Evolutionary conservation across 2,329 filamentous ascomycete genomes (phyloP), one percentile per base, ranked within the genome.

Genomic region (Colletotrichum tropicale): DNA sequence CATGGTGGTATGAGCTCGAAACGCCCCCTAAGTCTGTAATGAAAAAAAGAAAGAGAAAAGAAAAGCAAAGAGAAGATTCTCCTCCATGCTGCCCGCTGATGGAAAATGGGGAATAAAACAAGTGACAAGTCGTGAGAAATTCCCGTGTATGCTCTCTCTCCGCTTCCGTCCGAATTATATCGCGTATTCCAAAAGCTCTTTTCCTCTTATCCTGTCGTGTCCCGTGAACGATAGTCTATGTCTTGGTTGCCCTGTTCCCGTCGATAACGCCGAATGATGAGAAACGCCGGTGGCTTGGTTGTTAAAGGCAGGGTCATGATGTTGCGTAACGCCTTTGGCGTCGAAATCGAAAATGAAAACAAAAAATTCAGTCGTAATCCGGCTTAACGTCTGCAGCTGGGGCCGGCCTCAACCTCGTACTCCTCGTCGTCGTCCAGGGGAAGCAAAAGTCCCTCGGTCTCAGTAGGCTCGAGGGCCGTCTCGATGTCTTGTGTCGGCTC

Each of bases 401-500:
- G 69, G n/a, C 69, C 73, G 10, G 73, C 64, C 43, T 67, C 73
- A 16, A 28, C 43, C 28, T 67, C 69, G 24, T 30, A 52, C 21
- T 70, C 72, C 56, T 73, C 66, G 36, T 66, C 62, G 38, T 64
- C 69, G 15, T 64, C 62, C 38, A 68, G 10, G 15, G 69, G 16
- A 2, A 28, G 26, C 26, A 78, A 58, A 7, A 78, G 62, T 4
- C 69, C 71, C 58, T 78, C 76, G 7, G 30, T 48, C 66, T 78
- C 76, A 1, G 71, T 73, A 3, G 78, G 73, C 55, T 79, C 78
- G 24, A 84, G 78, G 6, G 82, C 80, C 24, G 84, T 84, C 76
- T 89, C 88, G 61, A 87, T 86, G 24, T 85, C 84, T 16, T 80
- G 81, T 52, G 80, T 80, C 76, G 82, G 86, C 70, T 87, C 84